These are phyloP conservation scores for Onygena corvina DNA, from an alignment of 2,329 filamentous ascomycete species.

Conservation along the genomic window DNA sequence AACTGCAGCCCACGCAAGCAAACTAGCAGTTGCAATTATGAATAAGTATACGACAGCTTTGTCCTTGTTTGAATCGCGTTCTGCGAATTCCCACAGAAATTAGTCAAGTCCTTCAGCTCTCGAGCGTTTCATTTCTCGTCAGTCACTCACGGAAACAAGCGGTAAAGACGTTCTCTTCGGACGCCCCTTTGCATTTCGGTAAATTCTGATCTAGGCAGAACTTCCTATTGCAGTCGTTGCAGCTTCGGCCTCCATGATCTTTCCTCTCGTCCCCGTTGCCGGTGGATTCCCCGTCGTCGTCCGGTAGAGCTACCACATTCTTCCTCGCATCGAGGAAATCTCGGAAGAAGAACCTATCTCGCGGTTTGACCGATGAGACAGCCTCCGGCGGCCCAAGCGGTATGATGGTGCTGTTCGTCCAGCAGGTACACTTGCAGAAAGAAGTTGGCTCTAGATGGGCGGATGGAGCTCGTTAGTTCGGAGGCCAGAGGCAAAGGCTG, in stretches of 20 bases:
- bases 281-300: constrained; percentile 11
- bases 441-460: constrained; percentile 37
- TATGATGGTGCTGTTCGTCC: constrained; percentile 56
- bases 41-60: constrained; percentile 55
- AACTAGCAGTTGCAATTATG: constrained; percentile 49
- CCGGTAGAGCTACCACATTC: background rate
- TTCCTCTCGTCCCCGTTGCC: constrained; percentile 21
- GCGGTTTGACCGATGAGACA: background rate
- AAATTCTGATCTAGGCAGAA: constrained; percentile 54
- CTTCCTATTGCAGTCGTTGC: constrained; percentile 55
- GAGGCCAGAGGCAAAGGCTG: background rate
- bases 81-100: constrained; percentile 23
- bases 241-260: constrained; percentile 37
- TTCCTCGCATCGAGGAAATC: constrained; percentile 13
- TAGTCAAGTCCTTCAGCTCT: background rate
- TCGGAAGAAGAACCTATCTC: background rate
- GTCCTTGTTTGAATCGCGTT: constrained; percentile 56
- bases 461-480: constrained; percentile 7
- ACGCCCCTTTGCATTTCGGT: constrained; percentile 49
- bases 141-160: constrained; percentile 49
- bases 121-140: background rate
- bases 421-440: constrained; percentile 63
- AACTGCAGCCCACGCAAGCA: constrained; percentile 49
- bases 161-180: constrained; percentile 52
- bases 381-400: constrained; percentile 42